Evolutionary conservation across 768 basidiomycete genomes (phyloP).

Genomic region (Pisolithus microcarpus): DNA sequence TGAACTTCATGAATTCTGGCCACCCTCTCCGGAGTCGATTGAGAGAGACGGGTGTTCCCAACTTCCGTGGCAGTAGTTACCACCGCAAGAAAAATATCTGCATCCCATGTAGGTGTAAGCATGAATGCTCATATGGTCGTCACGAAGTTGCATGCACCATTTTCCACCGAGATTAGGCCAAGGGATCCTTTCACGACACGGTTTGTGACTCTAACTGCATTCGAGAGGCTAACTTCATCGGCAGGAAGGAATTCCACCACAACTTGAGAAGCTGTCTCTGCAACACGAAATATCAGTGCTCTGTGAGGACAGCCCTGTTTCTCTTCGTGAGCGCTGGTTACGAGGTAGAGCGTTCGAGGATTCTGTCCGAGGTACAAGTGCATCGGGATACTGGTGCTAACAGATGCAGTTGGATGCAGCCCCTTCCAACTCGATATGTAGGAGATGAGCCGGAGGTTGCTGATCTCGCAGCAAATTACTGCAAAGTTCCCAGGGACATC

Average conservation of each 20-base stretch:
- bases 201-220: conserved; percentile 59
- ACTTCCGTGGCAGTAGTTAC: conserved; percentile 71
- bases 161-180: conserved; percentile 69
- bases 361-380: conserved; percentile 64
- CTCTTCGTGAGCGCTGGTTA: conserved; percentile 64
- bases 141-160: conserved; percentile 38
- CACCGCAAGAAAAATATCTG: conserved; percentile 83
- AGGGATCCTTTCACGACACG: conserved; percentile 76
- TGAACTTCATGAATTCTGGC: conserved; percentile 82
- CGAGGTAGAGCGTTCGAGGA: conserved; percentile 67
- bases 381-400: conserved; percentile 35
- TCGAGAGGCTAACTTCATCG: conserved; percentile 60
- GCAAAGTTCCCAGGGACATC: too few species aligned
- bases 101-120: conserved; percentile 6
- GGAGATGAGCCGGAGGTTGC: too few species aligned
- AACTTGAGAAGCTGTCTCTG: conserved; percentile 51
- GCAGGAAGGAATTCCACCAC: conserved; percentile 82
- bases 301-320: conserved; percentile 49
- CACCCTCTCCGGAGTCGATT: conserved; percentile 54
- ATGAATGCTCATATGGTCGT: neutral
- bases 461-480: too few species aligned
- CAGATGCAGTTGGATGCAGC: too few species aligned
- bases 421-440: too few species aligned
- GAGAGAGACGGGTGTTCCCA: conserved; percentile 60
- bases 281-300: conserved; percentile 68